phyloP scores from a whole-genome alignment of 1,284 basidiomycete species.

The Macrocystidia cucumis region DNA sequence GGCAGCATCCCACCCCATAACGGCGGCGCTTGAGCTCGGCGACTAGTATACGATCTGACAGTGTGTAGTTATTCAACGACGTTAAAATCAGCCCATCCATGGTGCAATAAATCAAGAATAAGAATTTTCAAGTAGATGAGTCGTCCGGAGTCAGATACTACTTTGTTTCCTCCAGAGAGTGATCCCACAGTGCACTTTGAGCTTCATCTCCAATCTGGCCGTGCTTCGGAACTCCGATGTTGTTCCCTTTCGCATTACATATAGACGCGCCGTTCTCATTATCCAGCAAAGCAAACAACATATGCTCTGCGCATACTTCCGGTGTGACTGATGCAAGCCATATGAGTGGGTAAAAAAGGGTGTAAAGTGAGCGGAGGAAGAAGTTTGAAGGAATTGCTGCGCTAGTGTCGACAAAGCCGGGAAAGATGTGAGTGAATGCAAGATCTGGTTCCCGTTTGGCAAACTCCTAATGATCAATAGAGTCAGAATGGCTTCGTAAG shows the following conservation, averaged over 20 bases:
- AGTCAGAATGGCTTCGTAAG: too few species aligned
- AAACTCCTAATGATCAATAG: slow-evolving; percentile 21
- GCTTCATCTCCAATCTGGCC: slow-evolving; percentile 4
- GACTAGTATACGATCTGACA: too few species aligned
- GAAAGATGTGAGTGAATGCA: slow-evolving; percentile 25
- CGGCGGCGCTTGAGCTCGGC: too few species aligned
- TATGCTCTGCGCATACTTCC: slow-evolving; percentile 24
- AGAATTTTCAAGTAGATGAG: too few species aligned
- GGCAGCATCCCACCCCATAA: too few species aligned
- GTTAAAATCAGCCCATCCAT: too few species aligned
- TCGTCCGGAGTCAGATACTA: too few species aligned
- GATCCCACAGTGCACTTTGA: slow-evolving; percentile 10
- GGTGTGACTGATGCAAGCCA: slow-evolving; percentile 14
- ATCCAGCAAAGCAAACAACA: slow-evolving; percentile 14
- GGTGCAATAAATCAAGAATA: too few species aligned
- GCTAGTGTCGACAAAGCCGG: slow-evolving; percentile 22
- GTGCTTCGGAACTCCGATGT: slow-evolving; percentile 9
- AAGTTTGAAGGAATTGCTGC: slow-evolving; percentile 7
- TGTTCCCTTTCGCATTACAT: slow-evolving; percentile 5
- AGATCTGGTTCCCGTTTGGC: slow-evolving; percentile 23
- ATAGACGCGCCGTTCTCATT: slow-evolving; percentile 1
- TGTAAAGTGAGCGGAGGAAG: too few species aligned
- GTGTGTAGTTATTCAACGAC: too few species aligned
- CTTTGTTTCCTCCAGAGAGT: slow-evolving; percentile 8
- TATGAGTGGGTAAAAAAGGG: slow-evolving; percentile 4